Evolutionary conservation across 148 eudicot genomes (phyloP).

Genomic region (Amaranthus hypochondriacus): DNA sequence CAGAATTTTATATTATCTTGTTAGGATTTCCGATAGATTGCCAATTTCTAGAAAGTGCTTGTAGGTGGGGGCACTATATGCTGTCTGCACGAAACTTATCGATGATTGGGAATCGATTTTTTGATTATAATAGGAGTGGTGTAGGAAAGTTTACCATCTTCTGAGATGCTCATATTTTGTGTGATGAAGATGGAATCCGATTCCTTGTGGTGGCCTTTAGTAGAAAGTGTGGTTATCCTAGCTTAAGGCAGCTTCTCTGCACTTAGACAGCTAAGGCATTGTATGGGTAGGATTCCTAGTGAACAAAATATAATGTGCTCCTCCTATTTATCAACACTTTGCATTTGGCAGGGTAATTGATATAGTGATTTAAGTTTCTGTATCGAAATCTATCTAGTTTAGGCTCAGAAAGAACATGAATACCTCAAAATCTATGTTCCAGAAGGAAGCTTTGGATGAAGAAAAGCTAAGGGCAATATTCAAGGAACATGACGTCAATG

Average conservation of each 20-base stretch:
- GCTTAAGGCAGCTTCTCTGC: neutral
- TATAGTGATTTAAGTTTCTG: neutral
- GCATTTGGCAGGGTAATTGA: neutral
- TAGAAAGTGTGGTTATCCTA: neutral
- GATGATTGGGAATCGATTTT: neutral
- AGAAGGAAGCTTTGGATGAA: conserved; percentile 13
- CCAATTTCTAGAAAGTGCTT: neutral
- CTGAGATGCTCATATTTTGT: neutral
- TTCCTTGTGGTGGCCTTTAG: neutral
- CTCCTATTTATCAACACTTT: neutral
- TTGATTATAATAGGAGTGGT: neutral
- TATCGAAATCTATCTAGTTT: neutral
- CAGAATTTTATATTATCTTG: neutral
- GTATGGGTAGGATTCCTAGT: neutral
- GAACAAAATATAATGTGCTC: neutral
- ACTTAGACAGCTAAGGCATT: neutral
- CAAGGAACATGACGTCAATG: conserved; percentile 23
- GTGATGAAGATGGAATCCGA: conserved; percentile 8
- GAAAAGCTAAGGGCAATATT: conserved; percentile 18
- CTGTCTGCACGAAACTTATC: neutral
- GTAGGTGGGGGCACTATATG: neutral
- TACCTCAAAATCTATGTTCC: conserved; percentile 1
- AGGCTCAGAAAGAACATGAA: neutral
- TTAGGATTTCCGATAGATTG: neutral
- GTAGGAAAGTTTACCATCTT: neutral